Evolutionary conservation across 495 filamentous ascomycete genomes (phyloP), one percentile per base, ranked within the genome.

Genomic region (Aspergillus ostianus): DNA sequence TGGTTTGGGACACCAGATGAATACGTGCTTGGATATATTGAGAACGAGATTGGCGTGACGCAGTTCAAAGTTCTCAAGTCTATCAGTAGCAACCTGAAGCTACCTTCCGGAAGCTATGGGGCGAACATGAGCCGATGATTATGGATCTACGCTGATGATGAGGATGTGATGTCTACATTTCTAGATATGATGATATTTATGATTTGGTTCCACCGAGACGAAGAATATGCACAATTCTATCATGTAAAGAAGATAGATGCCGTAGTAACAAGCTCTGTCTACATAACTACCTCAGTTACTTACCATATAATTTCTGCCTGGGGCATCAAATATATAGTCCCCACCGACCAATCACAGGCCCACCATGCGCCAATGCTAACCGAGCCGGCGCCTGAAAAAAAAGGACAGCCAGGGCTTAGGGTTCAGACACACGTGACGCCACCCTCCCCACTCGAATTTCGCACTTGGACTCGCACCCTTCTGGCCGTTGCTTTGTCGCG

Each of bases 361-460:
- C 15, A 5, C 27, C 53, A 1, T 17, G 9, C 29, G 41, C 44
- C 17, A 48, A 26, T 44, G 58, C 62, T 70, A 70, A 64, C 65
- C 67, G 67, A 70, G 62, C 36, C 47, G 49, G 61, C 70, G 64
- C 36, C 36, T 4, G 12, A 41, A 41, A 17, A 17, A 41, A 41
- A 41, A 41, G 36, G 66, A 64, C 67, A 70, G 50, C 57, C 58
- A 74, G 76, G 76, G 77, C 71, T 80, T 80, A 79, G 75, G 71
- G 74, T 65, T 73, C 45, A 26, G 0, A 0, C 9, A n/a, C 62
- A 65, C 63, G 60, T 64, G 59, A 60, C 10, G 63, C 58, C 73
- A 64, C 78, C 73, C 77, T 62, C 74, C 77, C 77, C 77, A 80
- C 77, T 73, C 66, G 73, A 75, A 71, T 79, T 78, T 77, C 74